Evolutionary conservation across 2,329 filamentous ascomycete species (phyloP).

Genomic region (Colletotrichum limetticola): DNA sequence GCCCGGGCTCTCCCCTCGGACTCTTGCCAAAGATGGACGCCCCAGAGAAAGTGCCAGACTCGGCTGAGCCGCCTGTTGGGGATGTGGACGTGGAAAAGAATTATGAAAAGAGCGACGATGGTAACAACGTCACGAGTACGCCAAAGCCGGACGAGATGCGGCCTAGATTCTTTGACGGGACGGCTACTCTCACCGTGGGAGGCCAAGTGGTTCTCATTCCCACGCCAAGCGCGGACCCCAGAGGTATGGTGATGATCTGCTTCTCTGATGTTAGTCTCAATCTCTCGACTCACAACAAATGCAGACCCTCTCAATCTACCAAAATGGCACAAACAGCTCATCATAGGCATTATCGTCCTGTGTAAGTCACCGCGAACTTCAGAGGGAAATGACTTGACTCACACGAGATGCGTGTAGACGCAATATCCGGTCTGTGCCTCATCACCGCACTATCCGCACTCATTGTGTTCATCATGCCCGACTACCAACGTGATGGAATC

Average conservation of each 20-base stretch:
- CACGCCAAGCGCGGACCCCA: constrained; percentile 37
- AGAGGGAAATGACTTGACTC: background rate
- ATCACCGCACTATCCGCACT: constrained; percentile 35
- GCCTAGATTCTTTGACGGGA: constrained; percentile 22
- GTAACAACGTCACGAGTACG: background rate
- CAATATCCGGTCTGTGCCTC: constrained; percentile 34
- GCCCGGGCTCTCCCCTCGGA: background rate
- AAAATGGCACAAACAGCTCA: constrained; percentile 39
- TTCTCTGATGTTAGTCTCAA: no score
- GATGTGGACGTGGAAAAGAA: background rate
- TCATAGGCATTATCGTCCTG: constrained; percentile 36
- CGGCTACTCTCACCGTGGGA: constrained; percentile 6
- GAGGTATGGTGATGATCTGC: constrained; percentile 30
- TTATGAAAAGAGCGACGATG: background rate
- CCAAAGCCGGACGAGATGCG: background rate
- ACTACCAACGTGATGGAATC: constrained; percentile 35
- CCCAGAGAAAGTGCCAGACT: background rate
- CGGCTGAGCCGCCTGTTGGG: background rate
- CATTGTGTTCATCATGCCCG: constrained; percentile 36
- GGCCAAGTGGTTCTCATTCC: constrained; percentile 38
- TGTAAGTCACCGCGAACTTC: constrained; percentile 3
- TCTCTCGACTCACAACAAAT: background rate
- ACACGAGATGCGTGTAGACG: constrained; percentile 1
- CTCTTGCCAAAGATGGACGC: background rate
- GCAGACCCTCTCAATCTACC: constrained; percentile 42